Evolutionary conservation across 1,284 basidiomycete species (phyloP), one percentile per base, ranked within the genome.

Genomic region (Ustilago hordei): DNA sequence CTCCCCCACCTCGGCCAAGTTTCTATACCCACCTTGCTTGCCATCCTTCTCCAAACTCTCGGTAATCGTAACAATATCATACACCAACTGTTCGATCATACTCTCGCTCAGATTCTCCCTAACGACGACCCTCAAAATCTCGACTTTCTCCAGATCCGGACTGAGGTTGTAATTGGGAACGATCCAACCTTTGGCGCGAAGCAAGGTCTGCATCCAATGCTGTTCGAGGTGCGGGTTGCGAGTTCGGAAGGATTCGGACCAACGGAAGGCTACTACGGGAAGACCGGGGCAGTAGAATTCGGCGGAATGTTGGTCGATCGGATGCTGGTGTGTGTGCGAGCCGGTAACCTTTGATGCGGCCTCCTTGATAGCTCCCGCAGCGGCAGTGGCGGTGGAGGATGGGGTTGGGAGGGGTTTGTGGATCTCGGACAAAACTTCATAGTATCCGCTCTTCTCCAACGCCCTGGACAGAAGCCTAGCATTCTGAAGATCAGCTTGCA

Each of bases 211-310:
- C 48, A 98, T 91, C 93, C 94, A 96, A 71, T 90, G 90, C 87
- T 98, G 95, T 86, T 95, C 69, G 23, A 86, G 69, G 12, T 81
- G 34, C 12, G 84, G 81, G 57, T 84, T 73, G 55, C 81, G 62
- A 7, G 59, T 23, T 32, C 71, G 64, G 70, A 85, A 81, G 15
- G 89, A 87, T 83, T 97, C 92, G 1, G 92, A 92, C 89, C 97
- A 95, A 57, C 84, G 84, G 91, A 98, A 98, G 0, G 93, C 88
- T 0, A 98, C 94, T 15, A 98, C 95, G 4, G 95, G 95, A 23
- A 98, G 88, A 3, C 93, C 93, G 2, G 93, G 90, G 6, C 88
- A 84, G 85, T 95, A 95, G 50, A 85, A 88, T 90, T 93, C 80
- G 8, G 79, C 67, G 55, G 64, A 65, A 55, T 67, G 82, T 7